These are phyloP conservation scores for Eustoma russellianum DNA, from an alignment of 257 asterid species.

Conservation along the genomic window DNA sequence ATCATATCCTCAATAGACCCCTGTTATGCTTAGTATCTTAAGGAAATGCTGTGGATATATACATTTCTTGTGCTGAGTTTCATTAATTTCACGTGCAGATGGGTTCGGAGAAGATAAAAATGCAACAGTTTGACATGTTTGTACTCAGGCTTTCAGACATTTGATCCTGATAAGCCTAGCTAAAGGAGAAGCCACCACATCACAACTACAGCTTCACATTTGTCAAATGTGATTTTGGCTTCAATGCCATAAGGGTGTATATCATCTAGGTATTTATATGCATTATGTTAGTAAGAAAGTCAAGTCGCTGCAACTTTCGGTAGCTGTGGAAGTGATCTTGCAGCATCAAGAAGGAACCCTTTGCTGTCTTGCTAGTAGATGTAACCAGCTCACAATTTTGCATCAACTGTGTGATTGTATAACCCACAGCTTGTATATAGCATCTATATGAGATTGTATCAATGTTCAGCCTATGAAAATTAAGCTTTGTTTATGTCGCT, in stretches of 20 bases:
- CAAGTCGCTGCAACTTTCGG: too few relatives aligned
- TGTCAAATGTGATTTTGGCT: too few relatives aligned
- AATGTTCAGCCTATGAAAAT: slow-evolving; percentile 2
- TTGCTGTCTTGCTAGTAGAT: not conserved
- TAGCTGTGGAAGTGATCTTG: not conserved
- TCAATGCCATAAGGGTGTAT: too few relatives aligned
- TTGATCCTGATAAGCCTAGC: slow-evolving; percentile 1
- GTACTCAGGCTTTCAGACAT: not conserved
- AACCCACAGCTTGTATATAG: slow-evolving; percentile 10
- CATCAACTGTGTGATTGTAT: not conserved
- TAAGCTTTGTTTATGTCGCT: too few relatives aligned
- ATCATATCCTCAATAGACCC: too few relatives aligned
- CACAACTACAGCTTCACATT: too few relatives aligned
- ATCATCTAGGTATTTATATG: too few relatives aligned
- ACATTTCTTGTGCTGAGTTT: not conserved
- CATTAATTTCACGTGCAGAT: slow-evolving; percentile 12
- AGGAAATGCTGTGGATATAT: not conserved
- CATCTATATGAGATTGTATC: slow-evolving; percentile 2
- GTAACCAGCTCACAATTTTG: not conserved
- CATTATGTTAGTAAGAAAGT: too few relatives aligned
- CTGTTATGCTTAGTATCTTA: too few relatives aligned
- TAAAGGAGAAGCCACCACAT: too few relatives aligned
- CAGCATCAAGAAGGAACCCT: not conserved
- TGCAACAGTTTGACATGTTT: slow-evolving; percentile 1
- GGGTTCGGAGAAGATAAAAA: not conserved